Conservation (phyloP, 768 basidiomycete species). For the Pulveroboletus sp. region DNA sequence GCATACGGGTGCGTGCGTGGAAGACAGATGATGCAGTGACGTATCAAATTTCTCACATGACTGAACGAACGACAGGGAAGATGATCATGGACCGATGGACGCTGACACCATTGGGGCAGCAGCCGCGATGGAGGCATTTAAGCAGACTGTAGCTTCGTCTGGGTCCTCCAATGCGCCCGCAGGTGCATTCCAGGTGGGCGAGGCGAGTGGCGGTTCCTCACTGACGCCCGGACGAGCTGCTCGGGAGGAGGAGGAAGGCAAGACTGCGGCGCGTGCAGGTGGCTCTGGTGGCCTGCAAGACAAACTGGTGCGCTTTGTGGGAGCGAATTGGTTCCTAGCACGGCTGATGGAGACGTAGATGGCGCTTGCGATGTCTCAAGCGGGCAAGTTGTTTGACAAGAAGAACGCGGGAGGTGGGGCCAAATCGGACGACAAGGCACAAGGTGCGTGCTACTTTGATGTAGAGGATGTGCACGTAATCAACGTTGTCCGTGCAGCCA, state of each 20-base stretch:
- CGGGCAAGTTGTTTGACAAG: constrained; percentile 31
- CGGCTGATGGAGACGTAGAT: constrained; percentile 14
- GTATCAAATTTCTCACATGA: not conserved
- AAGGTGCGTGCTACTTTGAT: constrained; percentile 16
- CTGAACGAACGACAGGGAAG: constrained; percentile 5
- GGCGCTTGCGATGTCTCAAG: constrained; percentile 30
- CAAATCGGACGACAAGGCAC: constrained; percentile 20
- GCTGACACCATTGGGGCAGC: constrained; percentile 24
- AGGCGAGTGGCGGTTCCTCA: not conserved
- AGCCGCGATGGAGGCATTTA: constrained; percentile 30
- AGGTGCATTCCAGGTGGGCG: constrained; percentile 15
- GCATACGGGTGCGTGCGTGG: constrained; percentile 31
- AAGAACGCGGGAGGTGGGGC: constrained; percentile 21
- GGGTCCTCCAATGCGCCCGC: constrained; percentile 10
- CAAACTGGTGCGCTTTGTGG: constrained; percentile 22
- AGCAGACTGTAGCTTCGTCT: constrained; percentile 17
- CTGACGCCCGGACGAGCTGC: not conserved
- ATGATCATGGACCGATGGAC: constrained; percentile 25
- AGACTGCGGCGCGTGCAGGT: constrained; percentile 1
- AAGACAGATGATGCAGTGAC: too few relatives aligned
- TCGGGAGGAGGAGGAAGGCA: constrained; percentile 5
- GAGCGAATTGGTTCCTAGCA: not conserved
- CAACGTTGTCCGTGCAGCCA: constrained; percentile 15
- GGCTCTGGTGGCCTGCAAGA: constrained; percentile 24
- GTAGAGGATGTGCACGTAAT: not conserved